phyloP scores from a whole-genome alignment of 2,329 filamentous ascomycete genomes.

The Botryotinia narcissicola region DNA sequence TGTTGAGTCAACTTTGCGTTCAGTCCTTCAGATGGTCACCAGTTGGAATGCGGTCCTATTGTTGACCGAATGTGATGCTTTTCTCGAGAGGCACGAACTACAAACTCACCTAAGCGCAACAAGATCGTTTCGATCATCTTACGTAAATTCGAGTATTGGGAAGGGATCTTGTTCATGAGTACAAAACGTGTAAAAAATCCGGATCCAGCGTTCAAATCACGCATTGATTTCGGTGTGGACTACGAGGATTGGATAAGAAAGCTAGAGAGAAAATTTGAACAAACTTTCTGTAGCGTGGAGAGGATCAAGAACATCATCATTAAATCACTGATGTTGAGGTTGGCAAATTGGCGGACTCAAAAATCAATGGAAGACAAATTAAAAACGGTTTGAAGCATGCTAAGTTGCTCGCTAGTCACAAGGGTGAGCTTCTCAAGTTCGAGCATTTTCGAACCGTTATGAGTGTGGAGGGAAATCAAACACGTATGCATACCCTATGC shows the following conservation, averaged over 20 bases:
- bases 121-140: conserved; percentile 42
- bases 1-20: conserved; percentile 41
- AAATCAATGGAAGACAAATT: conserved; percentile 40
- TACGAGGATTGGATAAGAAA: conserved; percentile 29
- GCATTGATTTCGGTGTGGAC: conserved; percentile 38
- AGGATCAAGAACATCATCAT: conserved; percentile 29
- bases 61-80: conserved; percentile 70
- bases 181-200: conserved; percentile 39
- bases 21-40: conserved; percentile 69
- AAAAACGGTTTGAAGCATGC: conserved; percentile 39
- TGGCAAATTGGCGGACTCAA: conserved; percentile 24
- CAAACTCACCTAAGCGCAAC: conserved; percentile 43
- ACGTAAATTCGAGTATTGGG: conserved; percentile 41
- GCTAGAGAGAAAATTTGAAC: conserved; percentile 32
- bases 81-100: conserved; percentile 41
- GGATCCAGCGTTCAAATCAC: conserved; percentile 39
- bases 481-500: background rate
- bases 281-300: conserved; percentile 25
- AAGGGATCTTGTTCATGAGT: conserved; percentile 43
- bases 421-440: conserved; percentile 28
- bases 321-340: conserved; percentile 26
- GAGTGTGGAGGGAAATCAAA: conserved; percentile 9
- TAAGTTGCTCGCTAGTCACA: conserved; percentile 33
- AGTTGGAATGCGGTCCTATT: conserved; percentile 70
- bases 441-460: conserved; percentile 34